Evolutionary conservation across 306 rosid genomes (phyloP), one percentile per base, ranked within the genome.

Genomic region (Ormosia semicastrata): DNA sequence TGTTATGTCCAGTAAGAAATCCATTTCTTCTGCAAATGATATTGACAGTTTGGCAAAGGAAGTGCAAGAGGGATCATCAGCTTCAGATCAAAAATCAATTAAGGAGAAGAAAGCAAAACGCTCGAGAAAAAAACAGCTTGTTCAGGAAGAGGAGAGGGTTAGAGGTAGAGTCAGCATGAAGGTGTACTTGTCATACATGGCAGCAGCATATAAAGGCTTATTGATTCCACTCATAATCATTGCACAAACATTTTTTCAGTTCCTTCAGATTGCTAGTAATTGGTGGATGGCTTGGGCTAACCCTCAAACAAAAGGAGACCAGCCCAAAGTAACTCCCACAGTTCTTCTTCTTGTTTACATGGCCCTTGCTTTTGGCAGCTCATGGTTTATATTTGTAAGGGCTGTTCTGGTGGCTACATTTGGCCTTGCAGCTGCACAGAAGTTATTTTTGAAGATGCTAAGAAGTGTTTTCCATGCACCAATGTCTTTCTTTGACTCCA

Each of bases 201-300:
- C 97, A 79, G 99, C 97, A 9, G 98, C 99, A 71, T 96, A 96
- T 85, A 96, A 90, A 85, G 99, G 99, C 46, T 71, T 81, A 30
- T 85, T 96, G 84, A 91, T 96, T 85, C 98, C 99, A 10, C 97
- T 86, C 71, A 96, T 96, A 81, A 91, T 96, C 63, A 72, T 92
- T 57, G 97, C 99, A 12, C 99, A 96, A 88, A 40, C 88, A 62
- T 73, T 91, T 36, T 96, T 96, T 91, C 99, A 96, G 84, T 96
- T 96, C 90, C 99, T 96, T 84, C 99, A 96, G 89, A 96, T 96
- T 85, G 97, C 99, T 75, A 93, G 99, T 77, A 96, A 89, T 85
- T 96, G 99, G 99, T 96, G 99, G 99, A 96, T 96, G 99, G 99
- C 99, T 41, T 96, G 98, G 99, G 99, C 99, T 58, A 96, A 96